Evolutionary conservation across 768 basidiomycete genomes (phyloP), one percentile per base, ranked within the genome.

Genomic region (Suillus sp.): DNA sequence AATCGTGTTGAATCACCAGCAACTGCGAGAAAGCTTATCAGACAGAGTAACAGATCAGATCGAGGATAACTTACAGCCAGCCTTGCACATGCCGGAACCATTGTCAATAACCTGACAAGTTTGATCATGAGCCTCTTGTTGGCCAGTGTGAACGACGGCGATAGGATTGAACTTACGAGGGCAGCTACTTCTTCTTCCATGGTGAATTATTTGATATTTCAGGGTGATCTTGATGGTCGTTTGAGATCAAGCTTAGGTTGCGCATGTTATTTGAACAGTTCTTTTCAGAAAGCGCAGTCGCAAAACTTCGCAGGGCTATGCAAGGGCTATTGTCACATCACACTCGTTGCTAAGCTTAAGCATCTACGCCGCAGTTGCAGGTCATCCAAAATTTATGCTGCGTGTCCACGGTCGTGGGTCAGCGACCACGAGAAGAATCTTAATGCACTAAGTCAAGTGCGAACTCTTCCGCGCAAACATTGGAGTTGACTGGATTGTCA

Each of bases 1-100:
- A 7, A 59, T 14, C 35, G 18, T 37, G 18, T 20, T 38, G 30
- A 48, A 38, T 30, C 81, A 87, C 87, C 89, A 83, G 88, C 86
- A 78, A 89, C 88, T 90, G 69, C 63, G 43, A 67, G 58, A 54
- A 51, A 25, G 59, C 51, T 65, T 42, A 62, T 70, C 53, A 72
- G 72, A 74, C 20, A 72, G 67, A 48, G 47, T 38, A 35, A 25
- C n/a, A 42, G 25, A 48, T 32, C 32, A 43, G 54, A 65, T 56
- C 65, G 59, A 58, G 35, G 6, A 62, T 62, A 68, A 90, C 90
- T 71, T 77, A 93, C 92, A 95, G 80, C 97, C 96, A 87, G 96
- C 96, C 84, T 99, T 99, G 90, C 96, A 98, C 96, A 98, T 99
- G 80, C 96, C 96, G 74, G 96, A 98, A 75, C 93, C 94, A 78